These are phyloP conservation scores for Ramaria rubella DNA, from an alignment of 768 basidiomycete species.

Conservation along the genomic window DNA sequence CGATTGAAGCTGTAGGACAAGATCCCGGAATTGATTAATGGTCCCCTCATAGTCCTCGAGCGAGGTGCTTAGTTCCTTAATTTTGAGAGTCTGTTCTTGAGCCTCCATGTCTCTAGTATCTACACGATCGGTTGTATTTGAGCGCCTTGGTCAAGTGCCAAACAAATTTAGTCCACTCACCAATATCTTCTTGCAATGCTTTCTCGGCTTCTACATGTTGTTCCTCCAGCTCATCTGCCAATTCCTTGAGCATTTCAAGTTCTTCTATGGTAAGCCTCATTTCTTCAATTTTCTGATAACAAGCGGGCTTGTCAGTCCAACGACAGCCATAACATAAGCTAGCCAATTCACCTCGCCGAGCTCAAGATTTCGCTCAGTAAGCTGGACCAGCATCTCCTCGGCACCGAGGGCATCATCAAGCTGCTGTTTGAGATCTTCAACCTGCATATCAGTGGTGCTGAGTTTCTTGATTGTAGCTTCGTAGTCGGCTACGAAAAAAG, in stretches of 20 bases:
- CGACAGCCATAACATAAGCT: no score
- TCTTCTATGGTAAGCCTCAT: constrained; percentile 96
- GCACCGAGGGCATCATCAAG: constrained; percentile 93
- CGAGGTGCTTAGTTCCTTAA: constrained; percentile 65
- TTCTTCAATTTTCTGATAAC: constrained; percentile 85
- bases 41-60: constrained; percentile 84
- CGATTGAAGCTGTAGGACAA: constrained; percentile 80
- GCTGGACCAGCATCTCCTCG: constrained; percentile 91
- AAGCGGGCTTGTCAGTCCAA: neutral
- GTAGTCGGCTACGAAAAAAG: constrained; percentile 52
- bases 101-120: constrained; percentile 66
- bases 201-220: constrained; percentile 93
- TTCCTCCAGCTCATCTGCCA: constrained; percentile 96
- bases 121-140: constrained; percentile 21
- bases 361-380: constrained; percentile 90
- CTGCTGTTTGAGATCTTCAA: constrained; percentile 90
- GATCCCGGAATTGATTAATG: constrained; percentile 86
- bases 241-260: constrained; percentile 89
- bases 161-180: constrained; percentile 40
- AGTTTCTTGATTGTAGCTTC: constrained; percentile 76
- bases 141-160: neutral
- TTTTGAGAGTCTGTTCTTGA: constrained; percentile 58
- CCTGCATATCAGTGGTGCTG: constrained; percentile 81
- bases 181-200: constrained; percentile 80
- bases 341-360: constrained; percentile 65